Percentiles rank a stretch among this genome's conserved stretches.
Conservation (phyloP, 768 basidiomycete genomes). For the Dioszegia aurantiaca region DNA sequence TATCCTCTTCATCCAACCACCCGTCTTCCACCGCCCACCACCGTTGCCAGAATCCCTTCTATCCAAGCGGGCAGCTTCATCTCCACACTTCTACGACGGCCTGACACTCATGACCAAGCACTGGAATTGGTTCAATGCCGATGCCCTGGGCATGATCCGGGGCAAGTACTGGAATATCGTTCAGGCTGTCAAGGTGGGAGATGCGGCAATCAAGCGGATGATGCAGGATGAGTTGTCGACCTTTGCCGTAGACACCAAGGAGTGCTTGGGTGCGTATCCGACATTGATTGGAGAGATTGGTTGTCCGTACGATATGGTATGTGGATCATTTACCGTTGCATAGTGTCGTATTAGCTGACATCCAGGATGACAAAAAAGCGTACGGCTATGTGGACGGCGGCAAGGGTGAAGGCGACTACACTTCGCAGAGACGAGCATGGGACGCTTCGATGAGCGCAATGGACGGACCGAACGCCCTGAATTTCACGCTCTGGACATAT, state of each 20-base stretch:
- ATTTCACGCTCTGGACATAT: slow-evolving; percentile 55
- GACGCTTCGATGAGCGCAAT: slow-evolving; percentile 55
- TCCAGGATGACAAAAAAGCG: slow-evolving; percentile 68
- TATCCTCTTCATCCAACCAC: slow-evolving; percentile 49
- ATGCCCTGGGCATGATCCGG: slow-evolving; percentile 85
- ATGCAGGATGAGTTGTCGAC: slow-evolving; percentile 78
- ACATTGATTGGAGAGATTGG: slow-evolving; percentile 89
- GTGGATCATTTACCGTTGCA: not conserved
- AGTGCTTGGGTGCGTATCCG: slow-evolving; percentile 65
- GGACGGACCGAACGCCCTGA: slow-evolving; percentile 54
- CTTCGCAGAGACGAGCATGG: slow-evolving; percentile 68
- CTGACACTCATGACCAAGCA: slow-evolving; percentile 52
- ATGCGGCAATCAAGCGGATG: slow-evolving; percentile 72
- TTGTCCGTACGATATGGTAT: slow-evolving; percentile 50
- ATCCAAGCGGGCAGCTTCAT: slow-evolving; percentile 34
- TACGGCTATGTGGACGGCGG: slow-evolving; percentile 72
- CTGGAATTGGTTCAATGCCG: slow-evolving; percentile 62
- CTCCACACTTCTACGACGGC: slow-evolving; percentile 51
- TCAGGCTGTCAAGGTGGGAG: slow-evolving; percentile 77
- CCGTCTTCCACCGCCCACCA: slow-evolving; percentile 47
- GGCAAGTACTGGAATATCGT: slow-evolving; percentile 57
- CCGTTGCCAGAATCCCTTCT: slow-evolving; percentile 38
- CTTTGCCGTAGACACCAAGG: slow-evolving; percentile 68
- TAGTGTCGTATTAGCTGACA: not conserved
- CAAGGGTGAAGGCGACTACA: slow-evolving; percentile 70